Percentiles rank a stretch among this genome's conserved stretches.
Conservation (phyloP, 164 flowering plant genomes). For the Litsea cubeba region DNA sequence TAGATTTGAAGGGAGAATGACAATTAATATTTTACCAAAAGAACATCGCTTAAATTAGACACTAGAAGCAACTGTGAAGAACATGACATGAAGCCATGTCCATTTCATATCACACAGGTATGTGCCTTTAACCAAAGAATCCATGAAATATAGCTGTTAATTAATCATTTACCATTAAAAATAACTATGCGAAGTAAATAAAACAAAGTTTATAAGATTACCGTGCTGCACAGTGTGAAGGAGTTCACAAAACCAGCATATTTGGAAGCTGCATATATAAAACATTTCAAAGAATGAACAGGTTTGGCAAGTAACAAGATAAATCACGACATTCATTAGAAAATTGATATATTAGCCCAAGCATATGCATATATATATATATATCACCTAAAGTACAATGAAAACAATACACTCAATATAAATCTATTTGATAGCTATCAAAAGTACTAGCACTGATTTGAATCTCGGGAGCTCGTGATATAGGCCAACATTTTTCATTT, state of each 20-base stretch:
- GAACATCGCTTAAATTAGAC: too few relatives aligned
- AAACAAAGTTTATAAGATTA: slow-evolving; percentile 30
- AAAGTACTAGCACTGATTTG: not conserved
- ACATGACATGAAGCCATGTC: too few relatives aligned
- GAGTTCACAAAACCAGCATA: slow-evolving; percentile 90
- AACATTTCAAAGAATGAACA: not conserved
- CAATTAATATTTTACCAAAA: too few relatives aligned
- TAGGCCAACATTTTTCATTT: not conserved
- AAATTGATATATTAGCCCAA: not conserved
- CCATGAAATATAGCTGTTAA: too few relatives aligned
- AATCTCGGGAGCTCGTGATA: not conserved
- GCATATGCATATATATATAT: too few relatives aligned
- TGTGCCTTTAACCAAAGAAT: too few relatives aligned
- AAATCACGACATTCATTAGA: not conserved
- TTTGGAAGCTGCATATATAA: slow-evolving; percentile 69
- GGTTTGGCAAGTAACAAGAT: not conserved
- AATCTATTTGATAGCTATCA: not conserved
- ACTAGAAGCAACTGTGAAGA: too few relatives aligned
- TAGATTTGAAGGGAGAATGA: too few relatives aligned
- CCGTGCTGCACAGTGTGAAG: slow-evolving; percentile 88
- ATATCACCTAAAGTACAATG: not conserved
- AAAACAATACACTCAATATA: not conserved
- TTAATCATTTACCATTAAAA: too few relatives aligned
- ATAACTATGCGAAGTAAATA: not conserved
- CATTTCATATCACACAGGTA: too few relatives aligned